Base-by-base conservation (phyloP, 805 yeast species). In the Metschnikowia dekortorum region DNA sequence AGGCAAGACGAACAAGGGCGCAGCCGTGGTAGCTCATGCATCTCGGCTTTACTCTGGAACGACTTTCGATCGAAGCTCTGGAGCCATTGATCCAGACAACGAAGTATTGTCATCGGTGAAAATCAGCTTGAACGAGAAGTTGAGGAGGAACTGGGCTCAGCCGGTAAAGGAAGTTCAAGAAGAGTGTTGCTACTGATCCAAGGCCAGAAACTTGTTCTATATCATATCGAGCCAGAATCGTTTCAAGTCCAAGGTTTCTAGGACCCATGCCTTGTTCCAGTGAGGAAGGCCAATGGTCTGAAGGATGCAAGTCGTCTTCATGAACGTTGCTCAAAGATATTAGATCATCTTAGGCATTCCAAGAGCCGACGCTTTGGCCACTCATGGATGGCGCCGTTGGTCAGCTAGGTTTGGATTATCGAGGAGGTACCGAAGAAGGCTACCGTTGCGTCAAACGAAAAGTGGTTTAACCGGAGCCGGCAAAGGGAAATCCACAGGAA, bases 241-340 rank as follows among this genome's bases (percentile, higher is more conserved):
- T 90, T 6, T 92, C 74, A 88, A 89, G 62, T 85, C 95, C 50
- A 94, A 94, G 65, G 98, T 92, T 26, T 88, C 96, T 8, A 80
- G 99, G 58, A 79, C 87, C 0, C 99, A 92, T 67, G 98, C 97
- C 2, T 87, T 89, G 65, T 78, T 94, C 51, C 79, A 80, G 55
- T 90, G 90, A 74, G 13, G 74, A 76, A 44, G 96, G 96, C 9
- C 78, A 80, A 61, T 92, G 99, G 98, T 89, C 73, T 62, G 43
- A 82, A 80, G 61, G 99, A 92, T 82, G 90, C 55, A 86, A 84
- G 61, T 89, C 97, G 6, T 87, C 96, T 2, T 87, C 96, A 1
- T 99, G 99, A n/a, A 94, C 99, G 2, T 92, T 92, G 66, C 75
- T 94, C 53, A 94, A 94, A 67, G 94, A 89, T 61, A 81, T 87